Evolutionary conservation across 768 basidiomycete species (phyloP).

Genomic region (Mycena galericulata): DNA sequence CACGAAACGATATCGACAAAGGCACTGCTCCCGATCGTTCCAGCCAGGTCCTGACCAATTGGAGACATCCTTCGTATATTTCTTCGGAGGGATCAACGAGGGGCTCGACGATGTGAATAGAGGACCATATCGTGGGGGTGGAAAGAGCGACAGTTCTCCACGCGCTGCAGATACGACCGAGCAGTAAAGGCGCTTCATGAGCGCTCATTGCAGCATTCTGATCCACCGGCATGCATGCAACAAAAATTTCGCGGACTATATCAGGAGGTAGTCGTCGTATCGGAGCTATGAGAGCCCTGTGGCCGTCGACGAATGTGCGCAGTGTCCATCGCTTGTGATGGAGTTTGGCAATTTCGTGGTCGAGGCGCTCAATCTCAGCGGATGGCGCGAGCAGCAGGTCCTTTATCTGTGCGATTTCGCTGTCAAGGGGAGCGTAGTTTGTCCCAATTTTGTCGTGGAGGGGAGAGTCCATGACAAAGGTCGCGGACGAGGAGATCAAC

Average conservation of each 20-base stretch:
- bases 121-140: constrained; percentile 45
- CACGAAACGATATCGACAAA: constrained; percentile 8
- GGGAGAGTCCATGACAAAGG: too few relatives aligned
- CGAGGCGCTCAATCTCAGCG: not conserved
- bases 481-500: too few relatives aligned
- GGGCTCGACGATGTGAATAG: constrained; percentile 27
- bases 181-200: constrained; percentile 39
- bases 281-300: constrained; percentile 16
- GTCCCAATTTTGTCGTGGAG: not conserved
- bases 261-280: constrained; percentile 14
- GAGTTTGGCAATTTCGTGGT: not conserved
- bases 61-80: too few relatives aligned
- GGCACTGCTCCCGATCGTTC: too few relatives aligned
- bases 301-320: not conserved
- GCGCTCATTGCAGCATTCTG: constrained; percentile 34
- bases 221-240: constrained; percentile 23
- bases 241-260: constrained; percentile 19
- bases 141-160: constrained; percentile 42
- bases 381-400: not conserved
- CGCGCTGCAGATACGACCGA: constrained; percentile 44
- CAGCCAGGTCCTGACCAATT: too few relatives aligned
- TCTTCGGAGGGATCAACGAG: not conserved
- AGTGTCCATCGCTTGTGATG: not conserved
- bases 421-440: not conserved
- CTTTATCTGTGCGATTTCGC: not conserved